Evolutionary conservation across 257 asterid genomes (phyloP), one percentile per base, ranked within the genome.

Genomic region (Linderniella brevidens): DNA sequence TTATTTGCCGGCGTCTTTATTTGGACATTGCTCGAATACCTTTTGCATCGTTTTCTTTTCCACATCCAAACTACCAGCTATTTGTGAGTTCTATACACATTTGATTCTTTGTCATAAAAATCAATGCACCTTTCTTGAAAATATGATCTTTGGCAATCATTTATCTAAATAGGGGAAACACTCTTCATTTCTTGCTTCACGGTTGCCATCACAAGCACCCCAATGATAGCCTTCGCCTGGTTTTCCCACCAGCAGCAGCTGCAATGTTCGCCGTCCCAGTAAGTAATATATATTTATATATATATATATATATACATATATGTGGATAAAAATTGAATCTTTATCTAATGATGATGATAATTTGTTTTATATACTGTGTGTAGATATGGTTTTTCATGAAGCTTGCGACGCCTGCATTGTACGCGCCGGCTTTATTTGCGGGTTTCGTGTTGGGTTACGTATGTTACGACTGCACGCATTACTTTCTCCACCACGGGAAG

Each of bases 191-290:
- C 65, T 76, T 86, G 48, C 64, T 81, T 60, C 93, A 81, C 35
- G 96, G 96, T 19, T 81, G 93, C 59, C 93, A 86, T 66, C 96
- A 81, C 51, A 86, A 86, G 71, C 96, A 86, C 77, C 96, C 96
- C 19, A 78, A 78, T 92, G 96, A 86, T 60, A 74, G 76, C 43
- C 69, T 71, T 4, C 78, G 92, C 41, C 88, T 86, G 17, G 93
- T 86, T 58, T 78, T 86, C 55, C 96, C 96, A 35, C 93, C 96
- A 9, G 61, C 92, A 46, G 93, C 93, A 14, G 57, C 93, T 5
- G 75, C 80, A 37, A 15, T 80, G 54, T 67, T 80, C 18, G 52
- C 74, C 46, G 57, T 61, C 46, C 95, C 93, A 9, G 94, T 83
- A 70, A 35, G 76, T 56, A n/a, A n/a, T n/a, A n/a, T n/a, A 25